Base-by-base conservation (phyloP, 2,329 filamentous ascomycete species). In the Aspergillus sojae region DNA sequence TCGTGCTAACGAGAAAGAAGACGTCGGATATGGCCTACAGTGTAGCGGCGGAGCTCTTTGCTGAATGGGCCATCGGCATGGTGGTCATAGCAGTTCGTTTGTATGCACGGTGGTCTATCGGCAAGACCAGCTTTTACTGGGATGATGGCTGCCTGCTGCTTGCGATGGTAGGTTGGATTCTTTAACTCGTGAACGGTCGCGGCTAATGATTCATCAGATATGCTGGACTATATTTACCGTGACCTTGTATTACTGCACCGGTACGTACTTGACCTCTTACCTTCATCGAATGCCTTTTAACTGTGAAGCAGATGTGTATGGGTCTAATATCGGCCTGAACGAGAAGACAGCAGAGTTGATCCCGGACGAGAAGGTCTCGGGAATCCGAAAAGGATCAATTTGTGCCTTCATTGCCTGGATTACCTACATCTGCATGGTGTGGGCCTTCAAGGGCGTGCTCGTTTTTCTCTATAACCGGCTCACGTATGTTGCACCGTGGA, bases 51-150 rank as follows among this genome's bases (percentile, higher is more conserved):
- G 67, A 69, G 56, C 61, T 69, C 39, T 69, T 68, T 23, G 57
- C 62, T 10, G 66, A 69, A 53, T 68, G 64, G 62, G 64, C 64
- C 19, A 63, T 69, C 36, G 67, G 67, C 2, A 52, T 68, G n/a
- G 26, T 68, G 12, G 36, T 70, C 23, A 61, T 64, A 43, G 58
- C 34, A 19, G 26, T 68, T 26, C 69, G 69, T 26, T 56, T 70
- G 16, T 70, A 67, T 50, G 53, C 67, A 2, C 65, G 69, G 28
- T 69, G 65, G 56, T 64, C 52, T 14, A 53, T 67, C 28, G 65
- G 62, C 9, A 62, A 63, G 41, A 56, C 58, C 9, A 57, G 34
- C 19, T 60, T 69, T n/a, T 63, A 65, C 46, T 69, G 65, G 65
- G 67, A 69, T 48, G 67, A 69, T 41, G 5, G 64, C 6, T 67